Evolutionary conservation across 257 asterid species (phyloP).

Genomic region (Apocynum venetum): DNA sequence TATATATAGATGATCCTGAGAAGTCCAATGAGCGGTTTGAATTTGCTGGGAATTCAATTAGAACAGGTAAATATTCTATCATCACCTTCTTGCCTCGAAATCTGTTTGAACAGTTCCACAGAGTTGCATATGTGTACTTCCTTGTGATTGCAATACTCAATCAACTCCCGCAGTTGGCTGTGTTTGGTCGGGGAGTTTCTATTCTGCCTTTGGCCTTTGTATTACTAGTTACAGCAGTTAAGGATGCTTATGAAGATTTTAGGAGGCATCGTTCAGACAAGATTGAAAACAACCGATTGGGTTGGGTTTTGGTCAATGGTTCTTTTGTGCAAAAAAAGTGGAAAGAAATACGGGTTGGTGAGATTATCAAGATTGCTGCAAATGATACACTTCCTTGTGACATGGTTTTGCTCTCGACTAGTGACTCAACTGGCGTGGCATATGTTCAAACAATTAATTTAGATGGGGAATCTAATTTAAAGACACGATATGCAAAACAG

Average conservation of each 20-base stretch:
- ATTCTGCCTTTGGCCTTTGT: constrained; percentile 80
- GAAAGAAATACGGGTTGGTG: constrained; percentile 81
- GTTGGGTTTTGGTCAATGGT: constrained; percentile 52
- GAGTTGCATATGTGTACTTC: constrained; percentile 91
- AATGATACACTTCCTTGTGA: constrained; percentile 91
- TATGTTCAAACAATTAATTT: constrained; percentile 86
- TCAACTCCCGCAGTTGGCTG: constrained; percentile 97
- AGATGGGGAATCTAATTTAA: constrained; percentile 95
- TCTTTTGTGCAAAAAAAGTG: constrained; percentile 63
- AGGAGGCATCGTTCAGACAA: constrained; percentile 87
- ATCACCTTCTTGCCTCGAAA: constrained; percentile 87
- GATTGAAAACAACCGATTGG: constrained; percentile 78
- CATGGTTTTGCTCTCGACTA: constrained; percentile 85
- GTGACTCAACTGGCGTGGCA: constrained; percentile 88
- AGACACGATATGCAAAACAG: constrained; percentile 95
- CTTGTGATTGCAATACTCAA: constrained; percentile 89
- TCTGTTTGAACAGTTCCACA: constrained; percentile 92
- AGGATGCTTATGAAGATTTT: constrained; percentile 87
- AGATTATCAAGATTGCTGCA: constrained; percentile 59
- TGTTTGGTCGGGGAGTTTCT: constrained; percentile 92
- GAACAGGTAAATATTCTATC: constrained; percentile 69
- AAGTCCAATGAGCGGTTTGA: constrained; percentile 62
- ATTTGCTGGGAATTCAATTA: constrained; percentile 68
- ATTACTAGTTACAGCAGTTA: constrained; percentile 82
- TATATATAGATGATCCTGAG: constrained; percentile 65